Conservation (phyloP, 805 yeast genomes). For the Hanseniaspora meyeri region DNA sequence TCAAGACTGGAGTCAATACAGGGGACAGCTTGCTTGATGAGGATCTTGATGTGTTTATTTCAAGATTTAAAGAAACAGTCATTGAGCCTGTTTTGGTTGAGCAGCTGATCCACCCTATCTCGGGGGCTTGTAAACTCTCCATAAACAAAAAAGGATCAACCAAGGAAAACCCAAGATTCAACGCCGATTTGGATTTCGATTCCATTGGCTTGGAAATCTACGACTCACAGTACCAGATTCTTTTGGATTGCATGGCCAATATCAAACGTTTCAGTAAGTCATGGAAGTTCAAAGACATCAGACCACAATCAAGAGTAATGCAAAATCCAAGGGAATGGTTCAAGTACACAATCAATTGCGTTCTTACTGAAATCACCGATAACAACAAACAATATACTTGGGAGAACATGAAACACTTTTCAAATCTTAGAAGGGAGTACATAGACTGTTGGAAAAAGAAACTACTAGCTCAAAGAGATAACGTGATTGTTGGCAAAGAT, state of each 20-base stretch:
- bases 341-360: slow-evolving; percentile 62
- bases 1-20: slow-evolving; percentile 54
- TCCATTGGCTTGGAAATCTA: slow-evolving; percentile 82
- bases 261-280: slow-evolving; percentile 70
- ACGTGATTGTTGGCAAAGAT: slow-evolving; percentile 27
- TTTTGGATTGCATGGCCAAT: slow-evolving; percentile 68
- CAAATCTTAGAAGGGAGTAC: slow-evolving; percentile 62
- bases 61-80: slow-evolving; percentile 37
- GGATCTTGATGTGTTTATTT: slow-evolving; percentile 38
- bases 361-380: slow-evolving; percentile 69
- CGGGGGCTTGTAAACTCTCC: slow-evolving; percentile 73
- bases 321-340: slow-evolving; percentile 78
- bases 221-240: slow-evolving; percentile 70
- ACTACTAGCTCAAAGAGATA: slow-evolving; percentile 29
- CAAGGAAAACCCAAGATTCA: slow-evolving; percentile 52
- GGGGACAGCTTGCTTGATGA: slow-evolving; percentile 32
- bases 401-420: slow-evolving; percentile 60
- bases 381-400: slow-evolving; percentile 75
- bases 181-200: slow-evolving; percentile 66
- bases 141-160: slow-evolving; percentile 71
- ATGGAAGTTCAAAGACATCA: slow-evolving; percentile 53
- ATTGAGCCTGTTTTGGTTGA: slow-evolving; percentile 31
- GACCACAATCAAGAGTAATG: slow-evolving; percentile 42
- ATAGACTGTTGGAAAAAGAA: slow-evolving; percentile 54
- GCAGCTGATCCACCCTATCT: slow-evolving; percentile 69